Percentiles rank a stretch among this genome's conserved stretches.
These are phyloP conservation scores for Gnomoniopsis sp. DNA, from an alignment of 2,329 filamentous ascomycete genomes.

Conservation along the genomic window DNA sequence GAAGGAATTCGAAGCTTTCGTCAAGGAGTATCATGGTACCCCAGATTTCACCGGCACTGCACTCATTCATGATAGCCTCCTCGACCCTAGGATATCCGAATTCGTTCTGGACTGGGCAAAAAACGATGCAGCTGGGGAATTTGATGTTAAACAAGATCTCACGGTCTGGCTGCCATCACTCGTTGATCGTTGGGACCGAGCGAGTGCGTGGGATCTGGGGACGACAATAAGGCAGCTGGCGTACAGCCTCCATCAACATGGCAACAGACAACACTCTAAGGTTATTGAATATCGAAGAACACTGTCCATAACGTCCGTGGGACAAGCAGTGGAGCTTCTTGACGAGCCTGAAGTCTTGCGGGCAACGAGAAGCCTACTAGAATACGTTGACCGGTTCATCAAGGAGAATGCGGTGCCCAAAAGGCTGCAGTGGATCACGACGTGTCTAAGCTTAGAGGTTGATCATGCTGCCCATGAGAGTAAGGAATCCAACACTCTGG, in stretches of 20 bases:
- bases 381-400: background rate
- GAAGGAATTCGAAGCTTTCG: conserved; percentile 25
- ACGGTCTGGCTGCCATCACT: conserved; percentile 38
- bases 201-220: conserved; percentile 38
- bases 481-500: conserved; percentile 28
- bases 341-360: conserved; percentile 18
- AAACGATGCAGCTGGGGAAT: conserved; percentile 21
- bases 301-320: conserved; percentile 27
- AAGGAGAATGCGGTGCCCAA: background rate
- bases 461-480: conserved; percentile 28
- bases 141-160: background rate
- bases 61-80: background rate
- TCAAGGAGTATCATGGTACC: conserved; percentile 17
- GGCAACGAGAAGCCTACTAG: conserved; percentile 24
- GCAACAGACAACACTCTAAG: background rate
- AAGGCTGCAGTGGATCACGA: conserved; percentile 29
- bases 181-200: conserved; percentile 34
- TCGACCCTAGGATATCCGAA: conserved; percentile 29
- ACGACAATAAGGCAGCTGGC: conserved; percentile 32
- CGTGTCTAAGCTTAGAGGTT: conserved; percentile 36
- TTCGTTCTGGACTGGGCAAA: conserved; percentile 22
- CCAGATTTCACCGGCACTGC: background rate
- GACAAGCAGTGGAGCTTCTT: conserved; percentile 29
- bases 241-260: conserved; percentile 27
- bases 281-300: conserved; percentile 38